Evolutionary conservation across 2,329 filamentous ascomycete genomes (phyloP), one percentile per base, ranked within the genome.

Genomic region (Monilinia aucupariae): DNA sequence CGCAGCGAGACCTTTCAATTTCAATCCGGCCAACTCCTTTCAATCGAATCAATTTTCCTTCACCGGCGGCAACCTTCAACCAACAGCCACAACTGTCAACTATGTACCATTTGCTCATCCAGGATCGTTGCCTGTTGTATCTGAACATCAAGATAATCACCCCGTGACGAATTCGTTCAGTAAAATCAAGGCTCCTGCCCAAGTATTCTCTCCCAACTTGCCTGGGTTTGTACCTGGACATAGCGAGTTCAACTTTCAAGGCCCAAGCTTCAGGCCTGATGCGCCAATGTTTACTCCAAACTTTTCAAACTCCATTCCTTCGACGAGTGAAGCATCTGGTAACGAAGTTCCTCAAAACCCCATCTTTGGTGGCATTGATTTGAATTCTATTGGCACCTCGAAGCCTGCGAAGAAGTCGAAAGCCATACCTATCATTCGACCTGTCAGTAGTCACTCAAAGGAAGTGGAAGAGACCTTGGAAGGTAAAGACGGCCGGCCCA

Each of bases 1-100:
- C 37, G 85, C 88, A 66, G 93, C 93, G 0, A 89, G 92, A 53
- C 91, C 94, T 71, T 97, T 97, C 79, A 91, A 88, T 70, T 93
- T 93, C 75, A 82, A 88, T 62, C 74, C 65, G 48, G 64, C 66
- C 49, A 74, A 74, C 70, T 76, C 75, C 32, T 85, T 85, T 70
- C 77, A 80, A 45, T 79, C 81, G 41, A 74, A 76, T 20, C 75
- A 80, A 60, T 84, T 84, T 70, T 77, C 77, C 47, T 85, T 85
- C 65, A 76, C 77, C 27, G 74, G 73, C 48, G 77, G 67, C 1
- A 67, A 54, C 54, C 81, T 82, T 73, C 80, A 85, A 68, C 80
- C 83, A 6, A 68, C 69, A 1, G 41, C 43, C 22, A 54, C 69
- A 25, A 45, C 54, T n/a, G 64, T 68, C 20, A 63, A 63, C 22